phyloP scores from a whole-genome alignment of 2,329 filamentous ascomycete genomes.

The Aspergillus jensenii region DNA sequence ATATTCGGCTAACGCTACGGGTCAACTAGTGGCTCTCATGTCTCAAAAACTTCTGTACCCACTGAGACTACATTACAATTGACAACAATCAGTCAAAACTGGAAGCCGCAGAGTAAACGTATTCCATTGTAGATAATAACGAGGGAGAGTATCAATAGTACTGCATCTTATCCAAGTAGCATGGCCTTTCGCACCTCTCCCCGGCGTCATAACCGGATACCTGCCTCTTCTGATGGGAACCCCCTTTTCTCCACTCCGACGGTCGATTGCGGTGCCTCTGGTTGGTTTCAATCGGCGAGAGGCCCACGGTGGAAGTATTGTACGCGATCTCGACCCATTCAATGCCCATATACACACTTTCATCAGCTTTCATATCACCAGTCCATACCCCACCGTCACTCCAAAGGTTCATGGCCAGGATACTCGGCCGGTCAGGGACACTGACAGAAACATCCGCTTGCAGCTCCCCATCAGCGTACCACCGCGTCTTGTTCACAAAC shows the following conservation, averaged over 20 bases:
- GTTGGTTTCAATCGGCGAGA: not conserved
- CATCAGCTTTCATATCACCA: slow-evolving; percentile 39
- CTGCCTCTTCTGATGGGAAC: not conserved
- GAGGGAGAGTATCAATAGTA: slow-evolving; percentile 8
- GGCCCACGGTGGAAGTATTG: slow-evolving; percentile 28
- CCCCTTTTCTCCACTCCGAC: not conserved
- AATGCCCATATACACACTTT: slow-evolving; percentile 39
- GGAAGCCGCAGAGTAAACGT: not conserved
- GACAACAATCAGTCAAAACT: not conserved
- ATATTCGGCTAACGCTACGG: not conserved
- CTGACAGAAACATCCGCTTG: slow-evolving; percentile 34
- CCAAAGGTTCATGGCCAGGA: slow-evolving; percentile 44
- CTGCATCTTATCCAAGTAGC: slow-evolving; percentile 10
- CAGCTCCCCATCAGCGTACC: slow-evolving; percentile 36
- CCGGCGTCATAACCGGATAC: not conserved
- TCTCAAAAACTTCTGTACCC: not conserved
- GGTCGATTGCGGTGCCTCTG: slow-evolving; percentile 2
- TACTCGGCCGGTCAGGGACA: slow-evolving; percentile 38
- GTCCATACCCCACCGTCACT: slow-evolving; percentile 45
- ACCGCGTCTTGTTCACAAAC: slow-evolving; percentile 34
- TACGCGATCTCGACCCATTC: slow-evolving; percentile 45
- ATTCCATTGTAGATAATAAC: slow-evolving; percentile 7
- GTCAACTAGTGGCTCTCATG: not conserved
- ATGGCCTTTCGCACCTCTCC: slow-evolving; percentile 7
- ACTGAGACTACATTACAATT: not conserved